A percentile compares a stretch with the other conserved stretches of the same genome.
These are phyloP conservation scores for Jaapia argillacea DNA, from an alignment of 768 basidiomycete species.

Conservation along the genomic window DNA sequence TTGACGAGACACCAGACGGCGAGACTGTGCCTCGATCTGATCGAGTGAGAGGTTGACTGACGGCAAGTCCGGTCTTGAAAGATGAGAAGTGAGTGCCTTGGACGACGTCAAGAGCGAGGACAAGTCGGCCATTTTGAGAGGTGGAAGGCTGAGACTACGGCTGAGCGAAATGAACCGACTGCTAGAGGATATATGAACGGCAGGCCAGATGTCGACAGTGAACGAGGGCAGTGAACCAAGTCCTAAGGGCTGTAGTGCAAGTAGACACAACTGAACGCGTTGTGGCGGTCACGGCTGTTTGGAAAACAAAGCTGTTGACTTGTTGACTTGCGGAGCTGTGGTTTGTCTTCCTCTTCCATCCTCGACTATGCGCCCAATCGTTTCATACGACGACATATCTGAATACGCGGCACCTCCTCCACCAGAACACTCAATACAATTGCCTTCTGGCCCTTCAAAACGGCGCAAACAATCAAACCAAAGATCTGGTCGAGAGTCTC, in stretches of 20 bases:
- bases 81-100: slow-evolving; percentile 65
- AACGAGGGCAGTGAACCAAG: too few relatives aligned
- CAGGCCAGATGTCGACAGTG: too few relatives aligned
- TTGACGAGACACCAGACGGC: slow-evolving; percentile 70
- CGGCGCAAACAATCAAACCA: background rate
- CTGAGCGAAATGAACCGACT: too few relatives aligned
- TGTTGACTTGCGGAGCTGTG: too few relatives aligned
- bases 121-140: slow-evolving; percentile 46
- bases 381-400: slow-evolving; percentile 60
- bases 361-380: slow-evolving; percentile 28
- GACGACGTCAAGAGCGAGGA: slow-evolving; percentile 65
- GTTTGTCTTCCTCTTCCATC: too few relatives aligned
- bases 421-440: slow-evolving; percentile 4
- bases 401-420: slow-evolving; percentile 19
- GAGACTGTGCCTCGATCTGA: slow-evolving; percentile 90
- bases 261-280: too few relatives aligned
- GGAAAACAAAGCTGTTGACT: too few relatives aligned
- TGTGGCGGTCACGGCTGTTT: too few relatives aligned
- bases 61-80: slow-evolving; percentile 75
- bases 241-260: too few relatives aligned
- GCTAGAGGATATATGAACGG: too few relatives aligned
- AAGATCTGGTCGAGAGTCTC: slow-evolving; percentile 8
- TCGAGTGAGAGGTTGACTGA: slow-evolving; percentile 85
- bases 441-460: slow-evolving; percentile 15
- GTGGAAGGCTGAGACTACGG: too few relatives aligned